Evolutionary conservation across 352 stramenopile species (phyloP).

Genomic region (Aphanomyces invadans): DNA sequence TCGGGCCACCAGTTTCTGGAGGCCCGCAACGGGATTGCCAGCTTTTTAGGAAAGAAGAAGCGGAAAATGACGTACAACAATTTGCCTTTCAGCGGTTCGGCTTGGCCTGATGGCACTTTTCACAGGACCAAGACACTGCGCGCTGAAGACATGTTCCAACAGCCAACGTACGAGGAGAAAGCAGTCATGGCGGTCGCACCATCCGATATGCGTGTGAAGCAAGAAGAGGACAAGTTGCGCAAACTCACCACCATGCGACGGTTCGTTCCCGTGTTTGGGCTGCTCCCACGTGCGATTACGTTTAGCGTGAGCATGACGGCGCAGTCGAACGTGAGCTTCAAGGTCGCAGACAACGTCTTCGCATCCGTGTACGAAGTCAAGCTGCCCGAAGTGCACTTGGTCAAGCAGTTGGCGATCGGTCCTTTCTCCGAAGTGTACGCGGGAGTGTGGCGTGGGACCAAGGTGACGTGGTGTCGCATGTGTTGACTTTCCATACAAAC

Average conservation of each 20-base stretch:
- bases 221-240: constrained; percentile 52
- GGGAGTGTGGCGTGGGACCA: constrained; percentile 63
- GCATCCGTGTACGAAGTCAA: constrained; percentile 74
- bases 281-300: not conserved
- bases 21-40: constrained; percentile 54
- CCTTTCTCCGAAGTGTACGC: constrained; percentile 70
- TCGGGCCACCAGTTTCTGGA: constrained; percentile 56
- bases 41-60: constrained; percentile 32
- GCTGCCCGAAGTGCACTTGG: constrained; percentile 59
- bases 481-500: not conserved
- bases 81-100: not conserved
- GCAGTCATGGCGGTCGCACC: constrained; percentile 48
- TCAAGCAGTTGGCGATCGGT: constrained; percentile 62
- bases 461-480: constrained; percentile 24
- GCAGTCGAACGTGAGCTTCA: constrained; percentile 51
- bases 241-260: constrained; percentile 48
- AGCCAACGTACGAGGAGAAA: constrained; percentile 48
- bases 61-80: not conserved
- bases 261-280: constrained; percentile 12
- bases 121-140: not conserved
- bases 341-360: constrained; percentile 51
- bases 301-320: constrained; percentile 39
- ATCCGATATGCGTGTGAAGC: constrained; percentile 43
- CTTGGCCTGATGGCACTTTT: not conserved
- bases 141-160: constrained; percentile 36